phyloP scores from a whole-genome alignment of 208 protist species.

The Leishmania aethiopica region DNA sequence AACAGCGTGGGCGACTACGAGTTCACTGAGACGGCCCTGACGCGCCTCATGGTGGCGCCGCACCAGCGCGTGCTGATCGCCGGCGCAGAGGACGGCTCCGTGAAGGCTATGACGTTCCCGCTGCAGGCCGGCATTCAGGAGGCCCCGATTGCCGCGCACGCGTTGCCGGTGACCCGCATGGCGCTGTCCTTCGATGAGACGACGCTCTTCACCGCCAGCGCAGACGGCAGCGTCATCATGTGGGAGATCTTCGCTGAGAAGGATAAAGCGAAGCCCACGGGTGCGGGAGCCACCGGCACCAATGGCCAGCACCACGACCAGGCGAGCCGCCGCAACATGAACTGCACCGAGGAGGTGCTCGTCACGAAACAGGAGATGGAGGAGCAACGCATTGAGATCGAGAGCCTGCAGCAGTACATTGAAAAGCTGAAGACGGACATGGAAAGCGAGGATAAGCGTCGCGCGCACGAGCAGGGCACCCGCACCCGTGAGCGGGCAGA shows the following conservation, averaged over 20 bases:
- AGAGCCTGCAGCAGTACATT: conserved; percentile 85
- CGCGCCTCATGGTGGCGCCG: conserved; percentile 73
- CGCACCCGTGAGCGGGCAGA: conserved; percentile 91
- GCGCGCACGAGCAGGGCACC: conserved; percentile 92
- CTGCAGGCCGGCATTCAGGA: conserved; percentile 79
- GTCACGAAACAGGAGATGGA: conserved; percentile 95
- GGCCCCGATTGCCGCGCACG: conserved; percentile 69
- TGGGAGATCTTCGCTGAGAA: conserved; percentile 87
- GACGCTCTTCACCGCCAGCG: conserved; percentile 89
- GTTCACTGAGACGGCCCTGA: conserved; percentile 72
- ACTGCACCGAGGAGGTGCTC: conserved; percentile 89
- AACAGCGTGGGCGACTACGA: conserved; percentile 73
- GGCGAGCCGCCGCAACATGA: conserved; percentile 15
- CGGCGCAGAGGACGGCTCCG: conserved; percentile 87
- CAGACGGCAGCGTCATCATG: conserved; percentile 91
- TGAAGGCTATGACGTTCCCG: conserved; percentile 93
- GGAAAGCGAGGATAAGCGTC: conserved; percentile 94
- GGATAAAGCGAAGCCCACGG: conserved; percentile 37
- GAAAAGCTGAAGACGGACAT: conserved; percentile 93
- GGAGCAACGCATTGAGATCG: conserved; percentile 84
- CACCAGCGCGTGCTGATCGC: conserved; percentile 92
- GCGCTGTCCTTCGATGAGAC: conserved; percentile 91
- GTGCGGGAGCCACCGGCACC: not conserved
- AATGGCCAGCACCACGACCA: conserved; percentile 28
- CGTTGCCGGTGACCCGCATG: conserved; percentile 77